Base-by-base conservation (phyloP, 1,139 yeast genomes). In the Meyerozyma elateridarum region DNA sequence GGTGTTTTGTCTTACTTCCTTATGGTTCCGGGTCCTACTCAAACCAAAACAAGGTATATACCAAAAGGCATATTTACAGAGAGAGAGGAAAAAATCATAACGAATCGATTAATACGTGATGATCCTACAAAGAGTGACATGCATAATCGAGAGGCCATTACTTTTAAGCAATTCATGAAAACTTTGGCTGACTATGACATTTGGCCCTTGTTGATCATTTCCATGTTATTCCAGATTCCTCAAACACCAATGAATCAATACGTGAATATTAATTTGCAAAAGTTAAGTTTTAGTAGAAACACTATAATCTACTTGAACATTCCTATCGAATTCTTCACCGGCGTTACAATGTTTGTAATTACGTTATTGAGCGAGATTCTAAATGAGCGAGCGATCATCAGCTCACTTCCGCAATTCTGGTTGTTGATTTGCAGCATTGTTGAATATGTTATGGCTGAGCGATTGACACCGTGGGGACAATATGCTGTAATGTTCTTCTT, bases 401-500 rank as follows among this genome's bases (percentile, higher is more conserved):
- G 11, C 4, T 17, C 22, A 4, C 8, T 29, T 6, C 12, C 12
- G 11, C 31, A 26, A 5, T 11, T 29, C 6, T 22, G 14, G 18
- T 27, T 27, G 8, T n/a, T 29, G 4, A 4, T 29, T n/a, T 20
- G 12, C 9, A 12, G 17, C 16, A 4, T 29, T 15, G 14, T 29
- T 26, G 31, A 15, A n/a, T 5, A 13, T 6, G 6, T 13, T 21
- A 29, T 22, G 26, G 22, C 14, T 4, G 12, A 21, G 6, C 18
- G n/a, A n/a, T n/a, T n/a, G n/a, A n/a, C n/a, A n/a, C 6, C 26
- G 12, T 29, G 31, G 31, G 24, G 24, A 4, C 22, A 26, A 5
- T 29, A 70, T 55, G 65, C 56, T 1, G 44, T 76, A 16, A 57
- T 65, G 26, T 66, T 79, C 0, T 42, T 76, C 24, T 45, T 69